These are phyloP conservation scores for Drechslera avenae DNA, from an alignment of 2,329 filamentous ascomycete species.

Conservation along the genomic window DNA sequence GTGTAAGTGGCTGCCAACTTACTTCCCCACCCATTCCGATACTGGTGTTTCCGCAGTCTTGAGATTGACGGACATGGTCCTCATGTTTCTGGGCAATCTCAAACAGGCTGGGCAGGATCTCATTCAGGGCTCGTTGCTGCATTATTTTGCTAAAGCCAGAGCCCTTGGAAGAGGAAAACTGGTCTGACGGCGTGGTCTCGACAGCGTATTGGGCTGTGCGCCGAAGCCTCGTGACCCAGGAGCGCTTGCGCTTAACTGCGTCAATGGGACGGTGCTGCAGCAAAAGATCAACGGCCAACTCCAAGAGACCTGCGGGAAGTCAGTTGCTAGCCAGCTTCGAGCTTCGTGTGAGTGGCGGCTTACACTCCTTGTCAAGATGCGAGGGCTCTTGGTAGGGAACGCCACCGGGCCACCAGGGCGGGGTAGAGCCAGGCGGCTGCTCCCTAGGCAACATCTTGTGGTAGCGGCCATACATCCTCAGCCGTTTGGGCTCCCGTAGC, in stretches of 20 bases:
- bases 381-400: constrained; percentile 42
- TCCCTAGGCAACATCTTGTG: constrained; percentile 26
- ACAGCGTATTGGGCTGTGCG: constrained; percentile 27
- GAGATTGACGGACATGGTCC: constrained; percentile 35
- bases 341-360: not conserved
- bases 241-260: constrained; percentile 26
- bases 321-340: constrained; percentile 1
- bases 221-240: constrained; percentile 35
- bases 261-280: constrained; percentile 36
- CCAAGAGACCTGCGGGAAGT: constrained; percentile 28
- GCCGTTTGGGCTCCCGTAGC: constrained; percentile 33
- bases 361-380: constrained; percentile 38
- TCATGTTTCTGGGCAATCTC: constrained; percentile 36
- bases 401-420: constrained; percentile 40
- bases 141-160: constrained; percentile 30
- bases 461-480: constrained; percentile 33
- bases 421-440: constrained; percentile 16
- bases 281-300: constrained; percentile 37
- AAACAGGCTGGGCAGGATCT: constrained; percentile 37
- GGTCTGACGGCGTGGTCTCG: constrained; percentile 25
- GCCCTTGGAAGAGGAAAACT: constrained; percentile 37
- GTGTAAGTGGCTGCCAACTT: constrained; percentile 30
- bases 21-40: constrained; percentile 27
- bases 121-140: constrained; percentile 31
- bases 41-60: constrained; percentile 27